These are phyloP conservation scores for Pseudonectria buxi DNA, from an alignment of 2,329 filamentous ascomycete genomes.

Conservation along the genomic window DNA sequence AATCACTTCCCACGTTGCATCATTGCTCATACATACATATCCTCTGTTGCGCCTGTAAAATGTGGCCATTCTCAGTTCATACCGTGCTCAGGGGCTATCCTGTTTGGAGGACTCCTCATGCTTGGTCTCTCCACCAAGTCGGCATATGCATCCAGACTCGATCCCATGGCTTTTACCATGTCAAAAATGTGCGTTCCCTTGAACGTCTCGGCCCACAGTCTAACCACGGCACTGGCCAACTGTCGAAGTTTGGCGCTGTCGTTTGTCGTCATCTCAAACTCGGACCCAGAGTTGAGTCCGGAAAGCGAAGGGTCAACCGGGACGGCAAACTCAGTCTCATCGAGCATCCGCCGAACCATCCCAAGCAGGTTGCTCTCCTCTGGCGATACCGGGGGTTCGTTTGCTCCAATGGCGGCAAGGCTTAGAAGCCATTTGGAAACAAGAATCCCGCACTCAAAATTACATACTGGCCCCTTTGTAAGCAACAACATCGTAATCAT, in stretches of 20 bases:
- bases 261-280: slow-evolving; percentile 37
- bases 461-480: slow-evolving; percentile 39
- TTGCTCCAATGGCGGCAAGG: slow-evolving; percentile 43
- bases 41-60: neutral
- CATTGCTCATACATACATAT: neutral
- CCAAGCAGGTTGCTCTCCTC: slow-evolving; percentile 51
- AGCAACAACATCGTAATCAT: neutral
- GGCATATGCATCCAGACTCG: slow-evolving; percentile 50
- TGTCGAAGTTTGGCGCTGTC: slow-evolving; percentile 48
- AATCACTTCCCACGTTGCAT: neutral
- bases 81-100: slow-evolving; percentile 15
- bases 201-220: slow-evolving; percentile 56
- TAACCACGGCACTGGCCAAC: slow-evolving; percentile 50
- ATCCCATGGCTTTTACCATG: slow-evolving; percentile 51
- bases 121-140: slow-evolving; percentile 49
- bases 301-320: slow-evolving; percentile 51
- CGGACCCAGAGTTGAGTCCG: slow-evolving; percentile 29
- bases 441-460: slow-evolving; percentile 55
- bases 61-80: slow-evolving; percentile 10
- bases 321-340: slow-evolving; percentile 57
- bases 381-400: slow-evolving; percentile 40
- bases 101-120: slow-evolving; percentile 32
- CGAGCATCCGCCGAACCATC: slow-evolving; percentile 51
- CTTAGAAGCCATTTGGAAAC: slow-evolving; percentile 56
- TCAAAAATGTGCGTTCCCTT: slow-evolving; percentile 57